phyloP scores from a whole-genome alignment of 768 basidiomycete species.

The Butyriboletus loyo region DNA sequence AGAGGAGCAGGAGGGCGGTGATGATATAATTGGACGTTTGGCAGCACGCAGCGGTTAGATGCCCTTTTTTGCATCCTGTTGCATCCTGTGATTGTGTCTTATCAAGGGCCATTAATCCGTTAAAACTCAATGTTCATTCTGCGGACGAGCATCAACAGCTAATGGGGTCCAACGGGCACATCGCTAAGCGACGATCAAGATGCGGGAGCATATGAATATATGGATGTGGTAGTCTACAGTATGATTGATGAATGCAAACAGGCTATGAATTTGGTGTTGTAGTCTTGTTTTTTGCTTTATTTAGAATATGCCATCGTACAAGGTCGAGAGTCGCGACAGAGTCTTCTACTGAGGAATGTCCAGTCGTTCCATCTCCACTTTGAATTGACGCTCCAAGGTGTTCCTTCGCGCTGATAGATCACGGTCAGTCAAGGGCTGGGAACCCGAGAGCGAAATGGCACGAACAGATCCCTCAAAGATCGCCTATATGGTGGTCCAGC shows the following conservation, averaged over 20 bases:
- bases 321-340: slow-evolving; percentile 86
- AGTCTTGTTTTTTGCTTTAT: slow-evolving; percentile 42
- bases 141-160: neutral
- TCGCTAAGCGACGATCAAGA: neutral
- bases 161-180: neutral
- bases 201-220: neutral
- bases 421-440: slow-evolving; percentile 7
- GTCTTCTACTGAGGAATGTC: slow-evolving; percentile 91
- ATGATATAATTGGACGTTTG: slow-evolving; percentile 75
- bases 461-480: slow-evolving; percentile 78
- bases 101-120: slow-evolving; percentile 31
- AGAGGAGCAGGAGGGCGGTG: slow-evolving; percentile 82
- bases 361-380: slow-evolving; percentile 64
- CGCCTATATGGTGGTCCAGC: slow-evolving; percentile 74
- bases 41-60: slow-evolving; percentile 70
- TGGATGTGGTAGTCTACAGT: neutral
- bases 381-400: slow-evolving; percentile 82
- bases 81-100: slow-evolving; percentile 10
- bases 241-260: neutral
- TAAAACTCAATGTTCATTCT: slow-evolving; percentile 11
- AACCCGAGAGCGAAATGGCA: neutral
- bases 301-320: slow-evolving; percentile 76
- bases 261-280: slow-evolving; percentile 16
- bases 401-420: slow-evolving; percentile 63
- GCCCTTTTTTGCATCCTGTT: neutral